Conservation (phyloP, 2,329 filamentous ascomycete species). For the Coccinonectria pachysandricola region DNA sequence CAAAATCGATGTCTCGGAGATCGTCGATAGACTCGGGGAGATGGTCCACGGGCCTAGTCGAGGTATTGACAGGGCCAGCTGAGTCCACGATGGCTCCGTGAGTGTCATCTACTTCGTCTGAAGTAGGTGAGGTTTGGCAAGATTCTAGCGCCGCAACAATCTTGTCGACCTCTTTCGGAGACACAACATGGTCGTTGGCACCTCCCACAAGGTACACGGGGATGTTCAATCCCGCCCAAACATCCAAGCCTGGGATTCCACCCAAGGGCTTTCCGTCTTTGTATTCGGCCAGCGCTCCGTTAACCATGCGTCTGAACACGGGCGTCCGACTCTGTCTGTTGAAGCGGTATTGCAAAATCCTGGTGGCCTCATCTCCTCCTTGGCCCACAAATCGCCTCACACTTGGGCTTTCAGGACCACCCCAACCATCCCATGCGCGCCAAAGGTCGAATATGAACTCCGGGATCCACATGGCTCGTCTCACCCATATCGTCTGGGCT, state of each 20-base stretch:
- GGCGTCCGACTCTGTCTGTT: slow-evolving; percentile 76
- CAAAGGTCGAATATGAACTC: slow-evolving; percentile 64
- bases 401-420: slow-evolving; percentile 67
- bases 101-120: slow-evolving; percentile 16
- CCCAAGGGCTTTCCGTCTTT: slow-evolving; percentile 40
- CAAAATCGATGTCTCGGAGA: slow-evolving; percentile 17
- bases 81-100: slow-evolving; percentile 30
- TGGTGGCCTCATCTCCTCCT: slow-evolving; percentile 54
- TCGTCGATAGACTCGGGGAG: slow-evolving; percentile 27
- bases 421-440: slow-evolving; percentile 67
- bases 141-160: slow-evolving; percentile 41
- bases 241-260: slow-evolving; percentile 57
- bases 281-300: slow-evolving; percentile 56
- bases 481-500: slow-evolving; percentile 31
- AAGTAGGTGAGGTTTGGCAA: slow-evolving; percentile 3
- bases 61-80: slow-evolving; percentile 36
- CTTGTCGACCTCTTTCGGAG: slow-evolving; percentile 58
- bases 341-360: slow-evolving; percentile 58
- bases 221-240: slow-evolving; percentile 62
- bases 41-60: slow-evolving; percentile 19
- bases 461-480: slow-evolving; percentile 57
- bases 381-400: slow-evolving; percentile 67
- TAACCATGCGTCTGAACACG: slow-evolving; percentile 74
- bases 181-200: slow-evolving; percentile 65
- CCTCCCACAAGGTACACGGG: slow-evolving; percentile 74